phyloP scores from a whole-genome alignment of 2,329 filamentous ascomycete species.

The Colletotrichum sp. region DNA sequence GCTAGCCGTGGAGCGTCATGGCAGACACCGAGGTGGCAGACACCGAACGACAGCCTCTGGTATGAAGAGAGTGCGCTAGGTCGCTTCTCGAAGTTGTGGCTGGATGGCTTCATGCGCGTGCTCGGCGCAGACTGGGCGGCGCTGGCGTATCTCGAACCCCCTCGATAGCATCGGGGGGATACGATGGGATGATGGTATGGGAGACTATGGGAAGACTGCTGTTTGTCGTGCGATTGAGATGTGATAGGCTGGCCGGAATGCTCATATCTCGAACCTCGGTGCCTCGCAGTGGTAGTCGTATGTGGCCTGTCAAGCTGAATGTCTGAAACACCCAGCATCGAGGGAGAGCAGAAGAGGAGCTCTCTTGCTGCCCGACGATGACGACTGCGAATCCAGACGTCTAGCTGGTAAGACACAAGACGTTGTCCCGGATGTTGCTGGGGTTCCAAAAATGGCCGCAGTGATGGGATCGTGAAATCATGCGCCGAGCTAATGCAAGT shows the following conservation, averaged over 20 bases:
- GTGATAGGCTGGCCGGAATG: not conserved
- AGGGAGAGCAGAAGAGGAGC: not conserved
- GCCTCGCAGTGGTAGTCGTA: not conserved
- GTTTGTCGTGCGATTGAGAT: not conserved
- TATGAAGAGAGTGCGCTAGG: not conserved
- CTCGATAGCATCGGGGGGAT: not conserved
- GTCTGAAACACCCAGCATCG: not conserved
- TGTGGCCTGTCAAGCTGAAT: not conserved
- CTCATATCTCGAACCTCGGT: not conserved
- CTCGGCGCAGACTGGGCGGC: not conserved
- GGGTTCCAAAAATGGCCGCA: not conserved
- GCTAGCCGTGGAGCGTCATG: not conserved
- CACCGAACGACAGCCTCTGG: not conserved
- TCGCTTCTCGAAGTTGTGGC: constrained; percentile 10
- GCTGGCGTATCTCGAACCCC: not conserved
- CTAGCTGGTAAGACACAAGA: not conserved
- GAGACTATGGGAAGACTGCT: not conserved
- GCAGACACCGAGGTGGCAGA: not conserved
- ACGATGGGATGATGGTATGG: not conserved
- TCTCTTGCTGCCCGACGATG: not conserved
- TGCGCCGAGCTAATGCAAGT: not conserved
- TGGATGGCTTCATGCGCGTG: not conserved
- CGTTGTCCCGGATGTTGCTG: not conserved
- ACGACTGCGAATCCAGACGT: not conserved
- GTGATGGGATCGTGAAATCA: not conserved